Evolutionary conservation across 139 green algal genomes (phyloP).

Genomic region (Eudorina sp.): DNA sequence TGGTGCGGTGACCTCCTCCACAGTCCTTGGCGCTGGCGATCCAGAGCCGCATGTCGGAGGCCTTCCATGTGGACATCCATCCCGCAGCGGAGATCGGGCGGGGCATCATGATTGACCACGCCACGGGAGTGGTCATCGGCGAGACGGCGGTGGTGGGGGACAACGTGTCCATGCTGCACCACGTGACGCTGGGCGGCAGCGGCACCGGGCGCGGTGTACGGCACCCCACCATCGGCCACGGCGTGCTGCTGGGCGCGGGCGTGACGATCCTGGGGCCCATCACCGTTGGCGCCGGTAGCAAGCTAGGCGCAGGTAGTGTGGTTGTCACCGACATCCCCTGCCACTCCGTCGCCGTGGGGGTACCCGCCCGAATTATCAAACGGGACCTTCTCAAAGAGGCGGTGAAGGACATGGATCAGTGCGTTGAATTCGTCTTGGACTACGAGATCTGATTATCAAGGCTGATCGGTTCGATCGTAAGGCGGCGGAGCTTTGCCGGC

Average conservation of each 20-base stretch:
- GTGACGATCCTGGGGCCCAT: conserved; percentile 87
- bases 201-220: conserved; percentile 81
- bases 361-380: conserved; percentile 88
- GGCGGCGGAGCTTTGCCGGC: no score
- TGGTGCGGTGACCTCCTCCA: no score
- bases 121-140: conserved; percentile 94
- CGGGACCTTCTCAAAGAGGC: conserved; percentile 72
- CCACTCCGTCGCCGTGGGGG: conserved; percentile 91
- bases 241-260: conserved; percentile 91
- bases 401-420: conserved; percentile 86
- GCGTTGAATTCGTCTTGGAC: conserved; percentile 79
- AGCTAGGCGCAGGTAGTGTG: conserved; percentile 85
- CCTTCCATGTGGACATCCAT: conserved; percentile 94
- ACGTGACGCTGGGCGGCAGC: conserved; percentile 94
- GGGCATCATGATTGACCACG: conserved; percentile 95
- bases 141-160: conserved; percentile 93
- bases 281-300: conserved; percentile 80
- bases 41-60: conserved; percentile 82
- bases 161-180: conserved; percentile 96
- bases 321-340: conserved; percentile 86
- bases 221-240: conserved; percentile 84
- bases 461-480: no score
- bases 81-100: conserved; percentile 84
- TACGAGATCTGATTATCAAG: conserved; percentile 83
- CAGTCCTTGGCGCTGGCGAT: conserved; percentile 83